Conservation (phyloP, 148 eudicot genomes). For the Chenopodium berlandieri region DNA sequence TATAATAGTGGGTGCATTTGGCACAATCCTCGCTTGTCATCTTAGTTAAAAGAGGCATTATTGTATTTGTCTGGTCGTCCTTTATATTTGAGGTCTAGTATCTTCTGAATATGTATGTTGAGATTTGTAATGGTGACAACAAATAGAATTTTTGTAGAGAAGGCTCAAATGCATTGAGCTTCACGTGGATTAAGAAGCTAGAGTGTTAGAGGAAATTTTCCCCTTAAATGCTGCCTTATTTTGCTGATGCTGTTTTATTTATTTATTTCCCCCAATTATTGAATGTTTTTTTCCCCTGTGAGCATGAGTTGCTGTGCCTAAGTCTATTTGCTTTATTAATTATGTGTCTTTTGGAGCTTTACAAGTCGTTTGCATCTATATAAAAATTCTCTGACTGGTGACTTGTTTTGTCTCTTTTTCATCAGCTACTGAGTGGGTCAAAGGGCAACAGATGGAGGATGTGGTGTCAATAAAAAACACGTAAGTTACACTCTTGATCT, state of each 20-base stretch:
- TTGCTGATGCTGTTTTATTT: no score
- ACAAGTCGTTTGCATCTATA: neutral
- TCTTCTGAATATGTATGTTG: no score
- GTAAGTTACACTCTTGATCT: slow-evolving; percentile 39
- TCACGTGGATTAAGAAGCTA: neutral
- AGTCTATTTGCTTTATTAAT: neutral
- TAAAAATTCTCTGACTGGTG: slow-evolving; percentile 13
- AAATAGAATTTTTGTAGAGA: neutral
- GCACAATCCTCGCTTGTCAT: neutral
- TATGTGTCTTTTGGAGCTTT: neutral
- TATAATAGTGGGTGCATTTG: no score
- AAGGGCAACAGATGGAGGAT: slow-evolving; percentile 87
- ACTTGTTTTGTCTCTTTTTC: slow-evolving; percentile 13
- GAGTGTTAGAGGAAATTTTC: neutral
- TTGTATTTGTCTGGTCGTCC: neutral
- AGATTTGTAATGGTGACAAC: neutral
- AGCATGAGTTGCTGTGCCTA: neutral
- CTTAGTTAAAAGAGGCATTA: neutral
- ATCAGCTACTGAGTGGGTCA: slow-evolving; percentile 97
- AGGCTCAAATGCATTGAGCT: neutral
- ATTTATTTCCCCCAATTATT: no score
- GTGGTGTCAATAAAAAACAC: slow-evolving; percentile 81
- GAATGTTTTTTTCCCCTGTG: neutral
- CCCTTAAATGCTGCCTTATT: neutral
- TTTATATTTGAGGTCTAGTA: neutral